Base-by-base conservation (phyloP, 2,329 filamentous ascomycete genomes). In the Aspergillus sojae region DNA sequence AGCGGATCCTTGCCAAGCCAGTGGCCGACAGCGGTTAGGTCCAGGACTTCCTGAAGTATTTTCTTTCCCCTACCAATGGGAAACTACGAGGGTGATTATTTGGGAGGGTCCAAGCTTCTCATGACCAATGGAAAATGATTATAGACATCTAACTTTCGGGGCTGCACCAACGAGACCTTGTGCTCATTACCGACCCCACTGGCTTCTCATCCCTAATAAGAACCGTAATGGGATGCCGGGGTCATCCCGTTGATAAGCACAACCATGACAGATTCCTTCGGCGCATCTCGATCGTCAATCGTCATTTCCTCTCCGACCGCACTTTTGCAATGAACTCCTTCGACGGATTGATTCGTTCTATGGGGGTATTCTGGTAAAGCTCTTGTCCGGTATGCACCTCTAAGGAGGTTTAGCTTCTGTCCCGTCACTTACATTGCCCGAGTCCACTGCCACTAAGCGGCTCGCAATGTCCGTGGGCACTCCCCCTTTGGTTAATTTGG, bases 401-500 rank as follows among this genome's bases (percentile, higher is more conserved):
- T 69, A 64, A 65, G 64, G 48, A 58, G 36, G 32, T 30, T 48
- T 60, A 11, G 41, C 56, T 36, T n/a, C 56, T 53, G 32, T 58
- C 60, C 62, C 48, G 46, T 57, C 61, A 50, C 52, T 64, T 58
- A 55, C 41, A 57, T 57, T n/a, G 34, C 48, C n/a, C n/a, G n/a
- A 59, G 34, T 52, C 30, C 60, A 28, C 39, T 56, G 34, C 32
- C 34, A 41, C 36, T n/a, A 36, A 43, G 23, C 57, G 36, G 46
- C 28, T 57, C 62, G 65, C 55, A 43, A 71, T 71, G 69, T 65
- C 69, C 41, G 64, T 63, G 55, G 60, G 65, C 63, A 64, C 60
- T 36, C 64, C 55, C 57, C 62, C 64, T 57, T 65, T 65, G 57
- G 53, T 63, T 56, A 63, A 65, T 54, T 57, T 65, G 57, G 60